Percentiles rank a stretch among this genome's conserved stretches.
These are phyloP conservation scores for Globisporangium radiosum DNA, from an alignment of 352 stramenopile genomes.

Conservation along the genomic window DNA sequence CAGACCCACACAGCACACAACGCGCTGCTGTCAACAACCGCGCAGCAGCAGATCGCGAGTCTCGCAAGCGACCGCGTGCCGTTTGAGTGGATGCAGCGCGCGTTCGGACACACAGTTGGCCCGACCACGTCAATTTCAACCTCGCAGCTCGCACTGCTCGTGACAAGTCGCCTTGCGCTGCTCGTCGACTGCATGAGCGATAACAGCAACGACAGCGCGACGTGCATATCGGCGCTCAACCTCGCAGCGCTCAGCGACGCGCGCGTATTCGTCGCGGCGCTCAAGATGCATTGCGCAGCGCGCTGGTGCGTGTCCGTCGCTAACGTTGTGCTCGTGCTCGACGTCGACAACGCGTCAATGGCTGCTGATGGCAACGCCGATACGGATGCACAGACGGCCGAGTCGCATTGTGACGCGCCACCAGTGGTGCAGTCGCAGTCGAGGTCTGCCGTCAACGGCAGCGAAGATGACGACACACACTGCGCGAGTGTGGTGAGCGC, in stretches of 20 bases:
- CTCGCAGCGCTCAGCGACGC: slow-evolving; percentile 12
- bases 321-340: slow-evolving; percentile 9
- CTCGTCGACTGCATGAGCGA: slow-evolving; percentile 2
- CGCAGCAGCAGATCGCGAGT: slow-evolving; percentile 12
- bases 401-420: background rate
- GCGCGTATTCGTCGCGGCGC: slow-evolving; percentile 7
- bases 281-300: slow-evolving; percentile 6
- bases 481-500: too few relatives aligned
- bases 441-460: background rate
- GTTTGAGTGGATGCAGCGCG: slow-evolving; percentile 13
- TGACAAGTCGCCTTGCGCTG: slow-evolving; percentile 7
- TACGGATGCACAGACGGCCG: background rate
- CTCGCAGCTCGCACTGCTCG: slow-evolving; percentile 10
- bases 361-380: background rate
- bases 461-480: background rate
- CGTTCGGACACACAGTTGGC: slow-evolving; percentile 7
- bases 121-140: slow-evolving; percentile 9
- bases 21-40: background rate
- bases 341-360: background rate
- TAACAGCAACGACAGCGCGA: background rate
- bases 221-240: slow-evolving; percentile 3
- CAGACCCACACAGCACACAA: background rate
- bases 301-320: background rate
- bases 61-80: slow-evolving; percentile 9
- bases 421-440: background rate